These are phyloP conservation scores for Extremus antarcticus DNA, from an alignment of 495 filamentous ascomycete species.

Conservation along the genomic window DNA sequence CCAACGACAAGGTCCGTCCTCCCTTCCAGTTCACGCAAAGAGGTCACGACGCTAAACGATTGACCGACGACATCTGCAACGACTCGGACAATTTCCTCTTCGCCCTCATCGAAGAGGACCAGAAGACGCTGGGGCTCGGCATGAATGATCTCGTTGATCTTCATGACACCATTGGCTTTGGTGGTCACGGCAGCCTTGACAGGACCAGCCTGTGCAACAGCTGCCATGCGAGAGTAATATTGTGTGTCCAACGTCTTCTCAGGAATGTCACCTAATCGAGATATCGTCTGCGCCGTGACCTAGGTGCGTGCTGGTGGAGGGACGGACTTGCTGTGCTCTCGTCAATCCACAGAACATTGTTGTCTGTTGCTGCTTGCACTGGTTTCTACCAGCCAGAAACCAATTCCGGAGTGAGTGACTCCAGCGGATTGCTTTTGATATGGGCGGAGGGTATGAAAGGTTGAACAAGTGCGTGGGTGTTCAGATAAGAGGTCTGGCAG, in stretches of 20 bases:
- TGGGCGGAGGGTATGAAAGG: no score
- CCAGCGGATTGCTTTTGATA: no score
- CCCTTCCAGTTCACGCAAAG: slow-evolving; percentile 16
- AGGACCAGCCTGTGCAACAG: neutral
- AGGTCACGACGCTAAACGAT: slow-evolving; percentile 17
- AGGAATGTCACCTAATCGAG: slow-evolving; percentile 14
- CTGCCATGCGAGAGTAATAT: neutral
- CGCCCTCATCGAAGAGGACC: slow-evolving; percentile 25
- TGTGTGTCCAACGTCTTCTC: neutral
- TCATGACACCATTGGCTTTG: slow-evolving; percentile 22
- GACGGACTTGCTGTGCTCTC: slow-evolving; percentile 12
- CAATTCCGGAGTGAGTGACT: no score
- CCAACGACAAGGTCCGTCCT: slow-evolving; percentile 23
- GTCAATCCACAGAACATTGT: slow-evolving; percentile 12
- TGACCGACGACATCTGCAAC: slow-evolving; percentile 33
- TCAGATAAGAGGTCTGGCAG: no score
- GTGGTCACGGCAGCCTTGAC: neutral
- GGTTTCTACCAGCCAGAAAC: neutral
- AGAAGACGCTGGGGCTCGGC: slow-evolving; percentile 24
- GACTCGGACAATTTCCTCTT: slow-evolving; percentile 26
- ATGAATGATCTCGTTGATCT: slow-evolving; percentile 25
- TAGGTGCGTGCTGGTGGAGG: slow-evolving; percentile 12
- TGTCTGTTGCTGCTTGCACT: neutral
- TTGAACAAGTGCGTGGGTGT: no score
- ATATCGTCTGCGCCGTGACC: slow-evolving; percentile 20